These are phyloP conservation scores for Myxozyma neglecta DNA, from an alignment of 805 yeast genomes.

Conservation along the genomic window DNA sequence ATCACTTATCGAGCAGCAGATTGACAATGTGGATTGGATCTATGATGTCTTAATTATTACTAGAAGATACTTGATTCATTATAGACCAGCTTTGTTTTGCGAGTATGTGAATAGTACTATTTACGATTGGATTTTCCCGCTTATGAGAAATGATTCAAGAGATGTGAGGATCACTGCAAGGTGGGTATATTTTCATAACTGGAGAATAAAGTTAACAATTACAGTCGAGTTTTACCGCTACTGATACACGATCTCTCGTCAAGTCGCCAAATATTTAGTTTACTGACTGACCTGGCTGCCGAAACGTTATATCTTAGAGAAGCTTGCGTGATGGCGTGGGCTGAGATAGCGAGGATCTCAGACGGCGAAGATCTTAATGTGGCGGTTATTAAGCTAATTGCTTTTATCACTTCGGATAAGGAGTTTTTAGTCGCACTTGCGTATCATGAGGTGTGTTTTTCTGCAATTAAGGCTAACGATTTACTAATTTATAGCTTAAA, in stretches of 20 bases:
- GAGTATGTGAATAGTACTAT: not conserved
- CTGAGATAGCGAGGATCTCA: slow-evolving; percentile 60
- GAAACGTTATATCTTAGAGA: slow-evolving; percentile 28
- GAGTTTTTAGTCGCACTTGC: slow-evolving; percentile 69
- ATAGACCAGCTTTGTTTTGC: not conserved
- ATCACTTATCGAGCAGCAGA: not conserved
- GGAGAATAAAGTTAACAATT: not conserved
- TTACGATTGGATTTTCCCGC: not conserved
- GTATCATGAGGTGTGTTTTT: slow-evolving; percentile 53
- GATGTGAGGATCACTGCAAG: not conserved
- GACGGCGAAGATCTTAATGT: slow-evolving; percentile 69
- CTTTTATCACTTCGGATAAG: slow-evolving; percentile 62
- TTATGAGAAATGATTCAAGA: not conserved
- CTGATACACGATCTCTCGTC: slow-evolving; percentile 2
- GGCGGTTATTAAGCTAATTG: slow-evolving; percentile 62
- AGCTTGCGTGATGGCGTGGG: slow-evolving; percentile 50
- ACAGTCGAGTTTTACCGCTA: slow-evolving; percentile 6
- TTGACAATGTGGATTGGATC: not conserved
- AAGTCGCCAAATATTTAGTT: slow-evolving; percentile 6
- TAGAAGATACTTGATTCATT: slow-evolving; percentile 4
- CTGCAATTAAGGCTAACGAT: not conserved
- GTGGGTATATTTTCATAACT: not conserved
- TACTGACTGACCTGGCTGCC: not conserved
- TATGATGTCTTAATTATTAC: not conserved
- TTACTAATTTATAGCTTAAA: slow-evolving; percentile 11